Percentiles rank a stretch among this genome's conserved stretches.
phyloP scores from a whole-genome alignment of 1,284 basidiomycete genomes.

The Mixia osmundae region DNA sequence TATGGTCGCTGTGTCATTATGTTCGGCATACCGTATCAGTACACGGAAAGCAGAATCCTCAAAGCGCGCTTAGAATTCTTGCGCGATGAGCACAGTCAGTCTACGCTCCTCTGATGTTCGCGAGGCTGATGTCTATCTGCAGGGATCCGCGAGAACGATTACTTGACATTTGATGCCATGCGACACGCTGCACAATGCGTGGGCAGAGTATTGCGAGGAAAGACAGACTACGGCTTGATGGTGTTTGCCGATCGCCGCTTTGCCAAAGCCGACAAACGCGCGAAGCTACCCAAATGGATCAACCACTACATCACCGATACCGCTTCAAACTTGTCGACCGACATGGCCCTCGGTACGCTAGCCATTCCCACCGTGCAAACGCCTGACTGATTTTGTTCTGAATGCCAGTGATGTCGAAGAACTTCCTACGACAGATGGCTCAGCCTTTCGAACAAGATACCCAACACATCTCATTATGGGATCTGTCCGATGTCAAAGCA shows the following conservation, averaged over 20 bases:
- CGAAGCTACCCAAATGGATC: slow-evolving; percentile 95
- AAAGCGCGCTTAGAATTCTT: slow-evolving; percentile 94
- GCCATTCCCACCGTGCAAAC: background rate
- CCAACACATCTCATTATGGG: slow-evolving; percentile 88
- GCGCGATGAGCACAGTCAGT: slow-evolving; percentile 91
- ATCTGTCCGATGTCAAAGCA: slow-evolving; percentile 55
- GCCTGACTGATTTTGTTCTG: background rate
- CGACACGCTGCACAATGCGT: slow-evolving; percentile 98
- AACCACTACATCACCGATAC: slow-evolving; percentile 98
- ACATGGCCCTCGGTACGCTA: slow-evolving; percentile 58
- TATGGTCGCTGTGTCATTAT: slow-evolving; percentile 87
- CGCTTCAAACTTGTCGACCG: slow-evolving; percentile 87
- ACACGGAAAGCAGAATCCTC: slow-evolving; percentile 91
- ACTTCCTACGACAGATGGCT: slow-evolving; percentile 93
- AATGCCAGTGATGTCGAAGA: slow-evolving; percentile 47
- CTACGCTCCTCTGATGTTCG: too few species aligned
- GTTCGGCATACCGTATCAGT: slow-evolving; percentile 57
- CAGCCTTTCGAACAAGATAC: slow-evolving; percentile 88
- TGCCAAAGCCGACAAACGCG: slow-evolving; percentile 83
- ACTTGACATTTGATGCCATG: slow-evolving; percentile 98
- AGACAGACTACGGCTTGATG: slow-evolving; percentile 99
- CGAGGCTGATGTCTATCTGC: too few species aligned
- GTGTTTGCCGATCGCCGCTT: slow-evolving; percentile 97
- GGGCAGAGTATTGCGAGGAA: slow-evolving; percentile 85
- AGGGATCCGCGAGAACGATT: slow-evolving; percentile 96